These are phyloP conservation scores for Volvox africanus DNA, from an alignment of 139 green algal genomes.

Conservation along the genomic window DNA sequence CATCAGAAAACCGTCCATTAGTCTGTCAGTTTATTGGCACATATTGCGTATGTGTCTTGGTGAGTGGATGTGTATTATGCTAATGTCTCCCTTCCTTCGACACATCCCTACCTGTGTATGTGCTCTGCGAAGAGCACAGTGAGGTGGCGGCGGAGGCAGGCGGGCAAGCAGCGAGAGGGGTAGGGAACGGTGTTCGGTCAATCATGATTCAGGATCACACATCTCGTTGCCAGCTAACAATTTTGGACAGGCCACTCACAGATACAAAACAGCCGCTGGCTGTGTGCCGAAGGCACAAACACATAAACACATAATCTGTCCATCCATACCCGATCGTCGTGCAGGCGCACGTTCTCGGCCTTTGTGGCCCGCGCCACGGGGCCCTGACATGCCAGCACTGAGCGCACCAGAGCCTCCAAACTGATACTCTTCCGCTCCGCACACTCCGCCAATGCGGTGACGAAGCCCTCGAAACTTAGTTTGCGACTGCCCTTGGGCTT, in stretches of 20 bases:
- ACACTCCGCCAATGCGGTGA: conserved; percentile 63
- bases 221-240: too few relatives aligned
- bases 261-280: too few relatives aligned
- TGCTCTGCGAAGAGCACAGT: not conserved
- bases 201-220: not conserved
- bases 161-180: not conserved
- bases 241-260: too few relatives aligned
- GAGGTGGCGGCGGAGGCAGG: not conserved
- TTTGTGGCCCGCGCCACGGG: conserved; percentile 54
- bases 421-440: conserved; percentile 48
- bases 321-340: conserved; percentile 62
- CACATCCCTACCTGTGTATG: not conserved
- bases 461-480: conserved; percentile 72
- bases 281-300: too few relatives aligned
- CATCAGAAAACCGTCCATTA: too few relatives aligned
- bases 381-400: conserved; percentile 47
- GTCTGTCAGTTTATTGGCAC: too few relatives aligned
- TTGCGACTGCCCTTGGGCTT: conserved; percentile 62
- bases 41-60: too few relatives aligned
- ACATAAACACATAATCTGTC: not conserved
- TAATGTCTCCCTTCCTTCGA: too few relatives aligned
- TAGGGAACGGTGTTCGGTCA: not conserved
- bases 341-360: conserved; percentile 61
- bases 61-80: too few relatives aligned
- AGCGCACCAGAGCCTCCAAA: conserved; percentile 45